Evolutionary conservation across 2,329 filamentous ascomycete species (phyloP).

Genomic region (Alternaria tenuissima): DNA sequence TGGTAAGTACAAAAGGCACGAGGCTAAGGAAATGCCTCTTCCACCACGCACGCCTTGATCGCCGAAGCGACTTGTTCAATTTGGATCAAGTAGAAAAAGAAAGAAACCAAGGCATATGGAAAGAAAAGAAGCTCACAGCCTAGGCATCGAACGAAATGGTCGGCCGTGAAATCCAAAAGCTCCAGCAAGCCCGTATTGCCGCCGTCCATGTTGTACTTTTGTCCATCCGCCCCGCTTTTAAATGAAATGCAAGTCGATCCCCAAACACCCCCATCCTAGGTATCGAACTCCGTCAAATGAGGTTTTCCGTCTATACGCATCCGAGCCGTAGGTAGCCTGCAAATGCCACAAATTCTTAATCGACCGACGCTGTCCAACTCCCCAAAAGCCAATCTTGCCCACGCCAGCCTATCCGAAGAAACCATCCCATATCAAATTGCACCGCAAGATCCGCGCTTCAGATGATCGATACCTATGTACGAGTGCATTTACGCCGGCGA

Average conservation of each 20-base stretch:
- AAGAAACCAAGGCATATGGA: slow-evolving; percentile 14
- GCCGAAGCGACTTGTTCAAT: slow-evolving; percentile 23
- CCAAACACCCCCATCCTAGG: slow-evolving; percentile 48
- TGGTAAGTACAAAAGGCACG: slow-evolving; percentile 17
- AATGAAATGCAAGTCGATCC: slow-evolving; percentile 37
- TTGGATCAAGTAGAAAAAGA: slow-evolving; percentile 18
- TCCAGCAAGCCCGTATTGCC: slow-evolving; percentile 33
- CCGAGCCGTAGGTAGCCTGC: slow-evolving; percentile 44
- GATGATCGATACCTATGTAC: slow-evolving; percentile 48
- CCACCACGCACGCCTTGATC: slow-evolving; percentile 12
- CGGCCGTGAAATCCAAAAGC: slow-evolving; percentile 31
- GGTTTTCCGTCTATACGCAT: slow-evolving; percentile 50
- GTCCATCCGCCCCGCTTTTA: slow-evolving; percentile 39
- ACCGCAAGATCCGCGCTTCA: slow-evolving; percentile 45
- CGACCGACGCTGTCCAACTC: slow-evolving; percentile 49
- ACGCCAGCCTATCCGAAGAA: slow-evolving; percentile 47
- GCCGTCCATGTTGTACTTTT: slow-evolving; percentile 43
- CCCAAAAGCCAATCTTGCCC: slow-evolving; percentile 47
- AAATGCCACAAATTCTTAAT: slow-evolving; percentile 51
- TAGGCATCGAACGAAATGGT: slow-evolving; percentile 20
- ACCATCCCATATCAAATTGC: slow-evolving; percentile 46
- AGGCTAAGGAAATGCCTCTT: slow-evolving; percentile 13
- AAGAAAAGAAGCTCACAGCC: slow-evolving; percentile 16
- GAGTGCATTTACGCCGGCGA: slow-evolving; percentile 49
- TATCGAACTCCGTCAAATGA: slow-evolving; percentile 51